Conservation (phyloP, 352 stramenopile species). For the Phytophthora pseudosyringae region DNA sequence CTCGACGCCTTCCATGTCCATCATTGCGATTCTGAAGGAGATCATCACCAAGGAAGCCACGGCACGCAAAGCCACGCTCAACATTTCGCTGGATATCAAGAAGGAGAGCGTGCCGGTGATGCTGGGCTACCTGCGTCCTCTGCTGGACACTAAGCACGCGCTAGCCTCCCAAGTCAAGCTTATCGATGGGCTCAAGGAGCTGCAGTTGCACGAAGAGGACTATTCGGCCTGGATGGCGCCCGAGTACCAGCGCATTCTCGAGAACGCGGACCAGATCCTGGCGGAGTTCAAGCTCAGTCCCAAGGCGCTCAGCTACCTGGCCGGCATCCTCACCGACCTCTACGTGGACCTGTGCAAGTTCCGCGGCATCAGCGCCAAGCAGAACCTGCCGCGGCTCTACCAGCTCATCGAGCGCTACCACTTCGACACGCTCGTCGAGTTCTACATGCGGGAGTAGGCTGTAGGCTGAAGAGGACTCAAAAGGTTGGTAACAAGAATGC, state of each 20-base stretch:
- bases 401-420: slow-evolving; percentile 86
- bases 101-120: slow-evolving; percentile 80
- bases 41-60: slow-evolving; percentile 88
- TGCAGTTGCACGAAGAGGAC: slow-evolving; percentile 84
- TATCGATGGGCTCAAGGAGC: slow-evolving; percentile 84
- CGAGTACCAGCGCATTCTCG: slow-evolving; percentile 83
- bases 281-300: slow-evolving; percentile 76
- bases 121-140: slow-evolving; percentile 63
- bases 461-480: slow-evolving; percentile 9
- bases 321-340: slow-evolving; percentile 80
- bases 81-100: slow-evolving; percentile 84
- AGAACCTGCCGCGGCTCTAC: slow-evolving; percentile 72
- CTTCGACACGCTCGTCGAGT: slow-evolving; percentile 78
- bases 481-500: background rate
- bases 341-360: slow-evolving; percentile 90
- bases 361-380: slow-evolving; percentile 76
- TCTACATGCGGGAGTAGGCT: slow-evolving; percentile 68
- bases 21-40: slow-evolving; percentile 88
- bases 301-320: slow-evolving; percentile 81
- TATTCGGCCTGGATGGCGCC: slow-evolving; percentile 74
- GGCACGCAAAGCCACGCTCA: slow-evolving; percentile 75
- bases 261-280: slow-evolving; percentile 66
- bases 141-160: slow-evolving; percentile 75
- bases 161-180: slow-evolving; percentile 81
- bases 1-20: slow-evolving; percentile 77